Evolutionary conservation across 1,284 basidiomycete genomes (phyloP).

Genomic region (Mycosarcoma maydis): DNA sequence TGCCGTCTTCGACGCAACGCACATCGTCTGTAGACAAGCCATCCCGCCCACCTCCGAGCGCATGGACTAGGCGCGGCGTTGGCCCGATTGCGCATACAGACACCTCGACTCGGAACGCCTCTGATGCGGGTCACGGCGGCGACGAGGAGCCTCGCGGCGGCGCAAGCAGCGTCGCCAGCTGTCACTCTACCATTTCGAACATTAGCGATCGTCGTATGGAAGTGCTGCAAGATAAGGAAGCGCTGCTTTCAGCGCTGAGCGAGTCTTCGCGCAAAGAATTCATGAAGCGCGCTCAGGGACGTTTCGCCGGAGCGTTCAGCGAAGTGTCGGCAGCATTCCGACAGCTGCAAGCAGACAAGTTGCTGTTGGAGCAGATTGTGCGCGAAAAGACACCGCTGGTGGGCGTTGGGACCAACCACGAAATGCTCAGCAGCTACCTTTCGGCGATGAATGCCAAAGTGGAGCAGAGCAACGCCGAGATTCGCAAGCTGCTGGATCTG

Average conservation of each 20-base stretch:
- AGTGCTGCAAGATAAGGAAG: constrained; percentile 41
- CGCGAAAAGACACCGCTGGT: constrained; percentile 56
- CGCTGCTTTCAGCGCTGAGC: constrained; percentile 18
- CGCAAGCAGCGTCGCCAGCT: constrained; percentile 16
- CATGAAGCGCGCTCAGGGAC: constrained; percentile 49
- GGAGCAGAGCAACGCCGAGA: constrained; percentile 46
- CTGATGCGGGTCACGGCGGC: constrained; percentile 10
- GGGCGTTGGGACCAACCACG: constrained; percentile 39
- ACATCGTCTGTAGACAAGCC: constrained; percentile 5
- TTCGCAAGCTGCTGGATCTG: constrained; percentile 55
- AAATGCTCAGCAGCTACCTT: constrained; percentile 46
- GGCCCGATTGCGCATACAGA: not conserved
- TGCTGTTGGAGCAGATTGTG: constrained; percentile 52
- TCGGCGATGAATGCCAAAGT: constrained; percentile 46
- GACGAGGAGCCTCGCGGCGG: constrained; percentile 5
- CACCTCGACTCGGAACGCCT: not conserved
- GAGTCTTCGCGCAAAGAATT: constrained; percentile 25
- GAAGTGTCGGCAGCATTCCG: constrained; percentile 56
- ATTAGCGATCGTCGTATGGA: constrained; percentile 43
- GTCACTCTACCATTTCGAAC: constrained; percentile 26
- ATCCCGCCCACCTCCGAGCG: constrained; percentile 13
- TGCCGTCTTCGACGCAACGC: not conserved
- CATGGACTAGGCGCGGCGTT: constrained; percentile 14
- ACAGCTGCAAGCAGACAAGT: constrained; percentile 59
- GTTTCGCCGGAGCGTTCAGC: constrained; percentile 53